Evolutionary conservation across 768 basidiomycete genomes (phyloP).

Genomic region (Cyathus striatus): DNA sequence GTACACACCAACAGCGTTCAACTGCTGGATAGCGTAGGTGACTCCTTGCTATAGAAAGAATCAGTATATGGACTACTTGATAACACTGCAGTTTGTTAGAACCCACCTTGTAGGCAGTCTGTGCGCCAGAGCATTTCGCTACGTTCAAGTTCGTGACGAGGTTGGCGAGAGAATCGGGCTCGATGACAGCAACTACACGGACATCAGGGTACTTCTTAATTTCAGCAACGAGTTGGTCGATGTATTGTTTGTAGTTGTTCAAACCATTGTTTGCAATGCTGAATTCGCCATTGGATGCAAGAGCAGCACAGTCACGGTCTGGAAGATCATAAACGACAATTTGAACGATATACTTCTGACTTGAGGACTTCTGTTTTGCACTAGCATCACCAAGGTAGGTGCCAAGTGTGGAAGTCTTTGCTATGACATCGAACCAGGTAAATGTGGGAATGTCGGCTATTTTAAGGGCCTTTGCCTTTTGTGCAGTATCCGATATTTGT

Average conservation of each 20-base stretch:
- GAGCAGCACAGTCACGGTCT: constrained; percentile 28
- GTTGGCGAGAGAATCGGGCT: constrained; percentile 29
- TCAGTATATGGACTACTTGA: no score
- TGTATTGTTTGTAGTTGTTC: constrained; percentile 23
- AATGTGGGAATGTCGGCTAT: no score
- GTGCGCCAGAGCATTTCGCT: constrained; percentile 24
- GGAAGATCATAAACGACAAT: constrained; percentile 28
- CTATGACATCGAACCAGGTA: constrained; percentile 44
- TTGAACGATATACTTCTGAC: constrained; percentile 18
- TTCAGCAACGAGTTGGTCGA: constrained; percentile 9
- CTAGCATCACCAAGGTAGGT: constrained; percentile 41
- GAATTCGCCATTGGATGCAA: constrained; percentile 25
- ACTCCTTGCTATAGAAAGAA: no score
- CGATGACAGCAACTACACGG: constrained; percentile 21
- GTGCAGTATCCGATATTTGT: background rate
- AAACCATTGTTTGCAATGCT: constrained; percentile 20
- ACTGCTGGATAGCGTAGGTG: constrained; percentile 22
- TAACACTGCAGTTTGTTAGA: no score
- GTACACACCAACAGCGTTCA: constrained; percentile 21
- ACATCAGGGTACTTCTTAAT: constrained; percentile 2
- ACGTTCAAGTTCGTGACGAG: constrained; percentile 21
- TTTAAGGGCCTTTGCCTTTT: constrained; percentile 33
- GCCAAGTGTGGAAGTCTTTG: constrained; percentile 43
- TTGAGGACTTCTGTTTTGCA: constrained; percentile 1
- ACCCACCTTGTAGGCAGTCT: constrained; percentile 16